Percentiles rank a stretch among this genome's conserved stretches.
Evolutionary conservation across 176 grass and related monocot genomes (phyloP).

Genomic region (Themeda triandra): DNA sequence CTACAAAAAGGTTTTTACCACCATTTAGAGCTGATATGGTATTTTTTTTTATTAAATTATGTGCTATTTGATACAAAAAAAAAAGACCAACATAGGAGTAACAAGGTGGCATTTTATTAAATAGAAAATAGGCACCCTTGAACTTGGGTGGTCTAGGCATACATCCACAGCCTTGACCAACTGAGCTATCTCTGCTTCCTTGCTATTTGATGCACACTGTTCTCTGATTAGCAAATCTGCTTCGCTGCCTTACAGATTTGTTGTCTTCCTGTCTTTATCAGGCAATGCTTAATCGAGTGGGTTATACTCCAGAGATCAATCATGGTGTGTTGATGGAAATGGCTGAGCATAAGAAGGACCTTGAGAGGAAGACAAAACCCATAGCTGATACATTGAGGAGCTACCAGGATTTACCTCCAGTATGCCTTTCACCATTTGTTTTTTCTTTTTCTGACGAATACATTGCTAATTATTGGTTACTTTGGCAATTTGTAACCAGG

Average conservation of each 20-base stretch:
- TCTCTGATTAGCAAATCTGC: slow-evolving; percentile 16
- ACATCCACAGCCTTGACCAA: not conserved
- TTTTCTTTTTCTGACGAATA: not conserved
- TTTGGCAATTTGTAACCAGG: slow-evolving; percentile 56
- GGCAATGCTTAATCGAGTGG: slow-evolving; percentile 89
- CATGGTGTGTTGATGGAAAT: slow-evolving; percentile 99
- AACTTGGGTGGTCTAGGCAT: not conserved
- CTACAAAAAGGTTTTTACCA: not conserved
- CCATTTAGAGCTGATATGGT: not conserved
- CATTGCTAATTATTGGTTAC: slow-evolving; percentile 11
- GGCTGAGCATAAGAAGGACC: slow-evolving; percentile 91
- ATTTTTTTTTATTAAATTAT: not conserved
- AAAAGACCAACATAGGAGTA: not conserved
- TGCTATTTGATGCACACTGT: not conserved
- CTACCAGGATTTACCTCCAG: slow-evolving; percentile 97
- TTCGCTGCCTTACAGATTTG: slow-evolving; percentile 21
- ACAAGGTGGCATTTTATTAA: not conserved
- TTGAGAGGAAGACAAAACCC: slow-evolving; percentile 96
- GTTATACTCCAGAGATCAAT: slow-evolving; percentile 96
- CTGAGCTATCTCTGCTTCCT: not conserved
- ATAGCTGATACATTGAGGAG: slow-evolving; percentile 92
- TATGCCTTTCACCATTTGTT: slow-evolving; percentile 42
- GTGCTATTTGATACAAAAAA: not conserved
- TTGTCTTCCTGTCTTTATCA: slow-evolving; percentile 34
- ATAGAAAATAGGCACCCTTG: not conserved